These are phyloP conservation scores for Yamadazyma oceani DNA, from an alignment of 1,139 yeast genomes.

Conservation along the genomic window DNA sequence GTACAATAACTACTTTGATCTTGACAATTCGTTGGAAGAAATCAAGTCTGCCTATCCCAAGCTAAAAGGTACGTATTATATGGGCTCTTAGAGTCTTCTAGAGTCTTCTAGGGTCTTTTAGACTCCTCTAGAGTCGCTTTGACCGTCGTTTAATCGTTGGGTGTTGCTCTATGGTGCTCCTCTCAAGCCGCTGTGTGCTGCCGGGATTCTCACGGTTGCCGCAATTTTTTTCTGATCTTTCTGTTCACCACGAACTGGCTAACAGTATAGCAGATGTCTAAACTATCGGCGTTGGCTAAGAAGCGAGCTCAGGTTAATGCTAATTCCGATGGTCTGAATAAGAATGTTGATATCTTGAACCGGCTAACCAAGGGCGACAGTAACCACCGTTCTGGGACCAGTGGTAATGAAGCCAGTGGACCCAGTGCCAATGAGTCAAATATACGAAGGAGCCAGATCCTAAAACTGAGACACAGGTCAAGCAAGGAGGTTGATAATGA, in stretches of 20 bases:
- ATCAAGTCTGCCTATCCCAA: slow-evolving; percentile 43
- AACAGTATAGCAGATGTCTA: slow-evolving; percentile 17
- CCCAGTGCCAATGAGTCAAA: too few species aligned
- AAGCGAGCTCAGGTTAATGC: slow-evolving; percentile 24
- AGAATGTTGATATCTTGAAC: slow-evolving; percentile 23
- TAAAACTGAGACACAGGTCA: not conserved
- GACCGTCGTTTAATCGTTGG: not conserved
- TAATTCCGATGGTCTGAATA: slow-evolving; percentile 11
- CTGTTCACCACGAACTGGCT: not conserved
- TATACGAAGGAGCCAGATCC: not conserved
- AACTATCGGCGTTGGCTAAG: slow-evolving; percentile 50
- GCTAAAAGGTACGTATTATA: slow-evolving; percentile 43
- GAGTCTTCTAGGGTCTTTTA: not conserved
- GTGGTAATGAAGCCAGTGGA: not conserved
- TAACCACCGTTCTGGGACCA: not conserved
- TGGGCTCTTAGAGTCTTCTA: not conserved
- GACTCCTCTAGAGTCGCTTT: too few species aligned
- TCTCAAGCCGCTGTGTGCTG: too few species aligned
- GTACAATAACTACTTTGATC: slow-evolving; percentile 59
- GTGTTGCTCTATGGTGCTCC: too few species aligned
- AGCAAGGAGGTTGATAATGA: not conserved
- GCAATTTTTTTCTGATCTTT: not conserved
- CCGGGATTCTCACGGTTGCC: slow-evolving; percentile 3
- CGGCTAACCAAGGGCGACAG: slow-evolving; percentile 10
- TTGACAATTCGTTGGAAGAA: slow-evolving; percentile 54